Evolutionary conservation across 768 basidiomycete species (phyloP).

Genomic region (Leccinellum rugosiceps): DNA sequence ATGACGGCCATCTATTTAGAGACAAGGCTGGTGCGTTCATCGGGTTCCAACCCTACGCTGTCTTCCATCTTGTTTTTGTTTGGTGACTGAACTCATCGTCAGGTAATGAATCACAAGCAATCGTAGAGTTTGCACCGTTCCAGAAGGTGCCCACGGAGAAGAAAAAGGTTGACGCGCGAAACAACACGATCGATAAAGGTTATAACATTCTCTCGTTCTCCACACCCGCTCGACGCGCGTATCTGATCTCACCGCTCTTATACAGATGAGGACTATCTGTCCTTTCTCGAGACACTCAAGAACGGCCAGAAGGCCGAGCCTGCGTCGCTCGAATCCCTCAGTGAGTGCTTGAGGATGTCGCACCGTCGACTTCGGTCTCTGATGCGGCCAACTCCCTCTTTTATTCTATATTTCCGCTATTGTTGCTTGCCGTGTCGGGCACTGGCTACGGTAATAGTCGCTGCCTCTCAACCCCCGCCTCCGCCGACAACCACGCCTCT

Average conservation of each 20-base stretch:
- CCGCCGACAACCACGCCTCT: constrained; percentile 85
- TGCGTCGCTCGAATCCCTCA: constrained; percentile 58
- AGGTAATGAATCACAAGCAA: constrained; percentile 86
- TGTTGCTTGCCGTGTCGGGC: neutral
- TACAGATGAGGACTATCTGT: constrained; percentile 78
- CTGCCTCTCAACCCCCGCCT: constrained; percentile 55
- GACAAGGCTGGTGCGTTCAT: constrained; percentile 75
- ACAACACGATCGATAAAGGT: constrained; percentile 81
- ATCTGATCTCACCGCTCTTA: neutral
- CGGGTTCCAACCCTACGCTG: neutral
- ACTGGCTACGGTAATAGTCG: constrained; percentile 43
- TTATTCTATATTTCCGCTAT: neutral
- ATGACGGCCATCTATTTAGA: constrained; percentile 88
- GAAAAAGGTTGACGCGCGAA: constrained; percentile 76
- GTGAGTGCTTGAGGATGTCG: neutral
- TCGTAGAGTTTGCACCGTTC: constrained; percentile 93
- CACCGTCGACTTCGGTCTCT: neutral
- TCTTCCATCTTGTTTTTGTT: neutral
- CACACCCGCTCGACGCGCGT: neutral
- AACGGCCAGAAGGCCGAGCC: constrained; percentile 49
- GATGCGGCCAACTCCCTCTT: neutral
- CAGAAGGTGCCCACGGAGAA: constrained; percentile 77
- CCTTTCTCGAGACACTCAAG: constrained; percentile 76
- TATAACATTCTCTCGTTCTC: neutral
- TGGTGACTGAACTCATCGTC: neutral